Evolutionary conservation across 1,139 yeast species (phyloP), one percentile per base, ranked within the genome.

Genomic region (Hyphopichia wangnamkhiaoensis): DNA sequence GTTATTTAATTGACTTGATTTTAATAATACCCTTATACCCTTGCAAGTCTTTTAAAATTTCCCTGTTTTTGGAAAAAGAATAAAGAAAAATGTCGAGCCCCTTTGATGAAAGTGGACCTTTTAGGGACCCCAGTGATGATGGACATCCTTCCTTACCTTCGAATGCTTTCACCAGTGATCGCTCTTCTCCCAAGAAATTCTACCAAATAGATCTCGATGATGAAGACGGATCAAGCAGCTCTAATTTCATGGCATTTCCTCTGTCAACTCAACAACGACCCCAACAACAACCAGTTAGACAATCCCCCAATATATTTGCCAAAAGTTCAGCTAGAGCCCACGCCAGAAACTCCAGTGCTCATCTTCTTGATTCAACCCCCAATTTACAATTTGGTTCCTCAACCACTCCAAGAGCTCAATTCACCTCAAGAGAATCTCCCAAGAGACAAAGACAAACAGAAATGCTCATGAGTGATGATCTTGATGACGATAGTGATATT

Each of bases 341-440:
- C 68, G 56, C 86, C 53, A 50, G 42, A 35, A 48, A 42, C 37
- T 34, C 49, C 18, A 51, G 41, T 32, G 45, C 46, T 37, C 43
- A 48, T 24, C 52, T 45, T 2, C 44, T 61, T 27, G 55, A 52
- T 16, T 52, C 49, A 23, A 56, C 68, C 6, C 69, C 69, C 2
- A 52, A 54, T 34, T 55, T 63, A 33, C 49, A 46, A 38, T 58
- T 40, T 39, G 50, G 48, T 21, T 20, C 40, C 14, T 17, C 23
- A 3, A 13, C 48, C 2, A 77, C 84, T 2, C 72, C 81, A 3
- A 61, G 84, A 49, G 74, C 80, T 8, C 74, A 74, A 39, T 82
- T 71, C 49, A 80, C 89, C 1, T 65, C 76, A 18, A 64, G 75
- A 47, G 90, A 83, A 51, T 83, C 90, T 0, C 93, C 93, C 25